Evolutionary conservation across 495 filamentous ascomycete species (phyloP).

Genomic region (Daldinia loculata): DNA sequence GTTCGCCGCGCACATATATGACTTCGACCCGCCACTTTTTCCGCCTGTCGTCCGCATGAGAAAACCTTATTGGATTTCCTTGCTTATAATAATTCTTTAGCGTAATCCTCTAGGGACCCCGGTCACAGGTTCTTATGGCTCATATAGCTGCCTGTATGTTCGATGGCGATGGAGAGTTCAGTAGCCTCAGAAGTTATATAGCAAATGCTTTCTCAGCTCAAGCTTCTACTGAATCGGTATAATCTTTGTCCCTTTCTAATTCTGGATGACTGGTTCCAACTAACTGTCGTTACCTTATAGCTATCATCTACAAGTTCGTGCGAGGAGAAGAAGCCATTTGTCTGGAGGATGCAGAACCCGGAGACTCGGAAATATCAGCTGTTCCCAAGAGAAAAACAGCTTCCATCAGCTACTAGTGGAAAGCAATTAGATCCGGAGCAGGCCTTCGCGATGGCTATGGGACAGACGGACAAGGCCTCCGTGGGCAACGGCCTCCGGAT

Average conservation of each 20-base stretch:
- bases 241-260: conserved; percentile 15
- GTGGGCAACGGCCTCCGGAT: conserved; percentile 53
- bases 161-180: conserved; percentile 48
- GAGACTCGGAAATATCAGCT: conserved; percentile 60
- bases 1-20: conserved; percentile 25
- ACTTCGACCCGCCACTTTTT: conserved; percentile 17
- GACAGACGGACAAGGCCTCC: conserved; percentile 55
- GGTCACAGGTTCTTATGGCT: conserved; percentile 51
- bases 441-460: conserved; percentile 56
- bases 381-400: conserved; percentile 59
- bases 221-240: conserved; percentile 58
- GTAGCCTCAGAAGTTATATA: conserved; percentile 58
- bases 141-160: conserved; percentile 60
- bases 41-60: conserved; percentile 15
- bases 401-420: conserved; percentile 43
- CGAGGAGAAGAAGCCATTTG: conserved; percentile 55
- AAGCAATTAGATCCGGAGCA: conserved; percentile 63
- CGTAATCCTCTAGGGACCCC: conserved; percentile 37
- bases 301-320: conserved; percentile 45
- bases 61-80: conserved; percentile 36
- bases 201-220: conserved; percentile 54
- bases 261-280: conserved; percentile 22
- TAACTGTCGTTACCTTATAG: conserved; percentile 35
- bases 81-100: conserved; percentile 38
- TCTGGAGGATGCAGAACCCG: conserved; percentile 63